phyloP scores from a whole-genome alignment of 78 protist species.

The Dictyostelium brefeldianum region DNA sequence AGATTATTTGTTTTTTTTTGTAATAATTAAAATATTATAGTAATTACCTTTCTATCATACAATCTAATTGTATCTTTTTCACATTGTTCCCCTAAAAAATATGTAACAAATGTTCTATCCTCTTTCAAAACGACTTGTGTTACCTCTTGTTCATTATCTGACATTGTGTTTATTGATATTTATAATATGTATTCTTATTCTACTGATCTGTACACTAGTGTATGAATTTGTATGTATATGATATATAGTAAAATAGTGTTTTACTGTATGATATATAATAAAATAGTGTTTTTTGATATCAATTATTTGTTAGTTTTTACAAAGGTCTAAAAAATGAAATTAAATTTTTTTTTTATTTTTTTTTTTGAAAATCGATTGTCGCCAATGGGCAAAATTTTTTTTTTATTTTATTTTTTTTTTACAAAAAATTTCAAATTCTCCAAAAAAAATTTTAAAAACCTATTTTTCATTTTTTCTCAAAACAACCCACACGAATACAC shows the following conservation, averaged over 20 bases:
- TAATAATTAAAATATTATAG: neutral
- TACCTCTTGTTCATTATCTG: slow-evolving; percentile 29
- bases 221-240: neutral
- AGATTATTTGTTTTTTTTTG: neutral
- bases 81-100: slow-evolving; percentile 5
- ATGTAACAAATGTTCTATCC: slow-evolving; percentile 65
- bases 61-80: slow-evolving; percentile 21
- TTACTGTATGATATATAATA: no score
- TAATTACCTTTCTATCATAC: slow-evolving; percentile 66
- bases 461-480: neutral
- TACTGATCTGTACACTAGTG: neutral
- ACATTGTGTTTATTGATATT: neutral
- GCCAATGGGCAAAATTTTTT: no score
- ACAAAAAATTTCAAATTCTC: no score
- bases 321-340: no score
- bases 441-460: no score
- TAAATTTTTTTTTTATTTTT: no score
- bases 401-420: no score
- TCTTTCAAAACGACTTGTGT: slow-evolving; percentile 46
- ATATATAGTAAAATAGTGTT: no score
- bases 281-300: no score
- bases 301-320: no score
- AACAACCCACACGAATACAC: neutral
- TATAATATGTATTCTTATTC: neutral
- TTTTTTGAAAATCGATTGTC: no score